Base-by-base conservation (phyloP, 305 asterid species). In the Rubia tinctorum region DNA sequence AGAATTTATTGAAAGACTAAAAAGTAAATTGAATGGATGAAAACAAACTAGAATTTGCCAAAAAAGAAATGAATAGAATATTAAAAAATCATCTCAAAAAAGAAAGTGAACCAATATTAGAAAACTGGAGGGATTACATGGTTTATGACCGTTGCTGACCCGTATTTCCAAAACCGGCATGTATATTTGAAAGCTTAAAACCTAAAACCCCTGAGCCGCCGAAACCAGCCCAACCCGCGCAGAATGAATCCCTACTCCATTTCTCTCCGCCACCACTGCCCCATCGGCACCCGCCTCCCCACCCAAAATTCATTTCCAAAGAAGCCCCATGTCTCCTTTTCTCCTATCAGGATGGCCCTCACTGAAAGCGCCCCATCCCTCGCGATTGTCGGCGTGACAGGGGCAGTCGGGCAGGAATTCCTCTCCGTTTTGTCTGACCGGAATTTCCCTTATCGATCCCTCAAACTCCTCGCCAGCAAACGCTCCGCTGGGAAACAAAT, bases 341-440 rank as follows among this genome's bases (percentile, higher is more conserved):
- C 78, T 68, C 76, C 77, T 80, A 60, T 88, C 56, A 93, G 89
- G 27, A 89, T 90, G 97, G 85, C 97, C 56, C 98, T 92, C 78
- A 78, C 80, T 1, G 91, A 92, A 66, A 88, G 82, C 75, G 96
- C 88, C 65, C 97, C 98, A 58, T 91, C 97, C 60, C 71, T 93
- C 15, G 96, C 98, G 66, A 77, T 93, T 25, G 96, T 91, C 69
- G 96, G 98, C 17, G 92, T 88, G 61, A 91, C 96, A 60, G 97
- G 96, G 25, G 97, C 96, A 53, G 98, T 93, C n/a, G 98, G 97
- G 13, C 91, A 91, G 73, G 98, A 93, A 76, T 91, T 91, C 72
- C 96, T 93, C 73, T 88, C 97, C 67, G 97, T 93, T 23, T 73
- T 93, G 10, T 84, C 97, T 59, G 95, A 90, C 71, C 96, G 96